Evolutionary conservation across 768 basidiomycete genomes (phyloP).

Genomic region (Psilocybe cubensis): DNA sequence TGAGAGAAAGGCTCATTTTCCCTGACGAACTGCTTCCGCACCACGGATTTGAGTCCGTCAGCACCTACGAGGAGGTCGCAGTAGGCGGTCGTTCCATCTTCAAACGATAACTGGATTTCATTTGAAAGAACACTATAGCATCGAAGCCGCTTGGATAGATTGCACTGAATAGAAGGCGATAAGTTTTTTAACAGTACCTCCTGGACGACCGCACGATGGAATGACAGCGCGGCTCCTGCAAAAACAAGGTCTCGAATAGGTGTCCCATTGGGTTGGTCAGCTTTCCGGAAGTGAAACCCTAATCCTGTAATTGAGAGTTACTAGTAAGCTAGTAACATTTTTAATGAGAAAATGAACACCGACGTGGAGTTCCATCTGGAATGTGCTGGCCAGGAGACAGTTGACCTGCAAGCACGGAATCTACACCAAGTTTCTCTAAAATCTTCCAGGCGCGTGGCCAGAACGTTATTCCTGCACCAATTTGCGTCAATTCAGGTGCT

Average conservation of each 20-base stretch:
- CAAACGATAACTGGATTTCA: slow-evolving; percentile 37
- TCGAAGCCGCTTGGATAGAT: slow-evolving; percentile 35
- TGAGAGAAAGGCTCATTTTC: slow-evolving; percentile 9
- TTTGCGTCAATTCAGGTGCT: slow-evolving; percentile 34
- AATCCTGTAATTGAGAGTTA: slow-evolving; percentile 14
- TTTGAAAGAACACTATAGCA: slow-evolving; percentile 3
- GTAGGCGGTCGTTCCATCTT: slow-evolving; percentile 45
- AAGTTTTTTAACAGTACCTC: slow-evolving; percentile 44
- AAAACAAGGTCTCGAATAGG: slow-evolving; percentile 29
- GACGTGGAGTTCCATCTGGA: slow-evolving; percentile 19
- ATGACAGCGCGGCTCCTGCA: slow-evolving; percentile 28
- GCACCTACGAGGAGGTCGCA: slow-evolving; percentile 53
- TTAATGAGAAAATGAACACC: not conserved
- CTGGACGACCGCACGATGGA: slow-evolving; percentile 58
- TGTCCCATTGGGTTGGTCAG: slow-evolving; percentile 31
- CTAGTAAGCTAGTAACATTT: not conserved
- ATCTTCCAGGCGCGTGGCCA: slow-evolving; percentile 35
- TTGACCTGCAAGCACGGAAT: slow-evolving; percentile 13
- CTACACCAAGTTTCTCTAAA: slow-evolving; percentile 23
- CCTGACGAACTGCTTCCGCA: slow-evolving; percentile 28
- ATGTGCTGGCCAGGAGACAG: slow-evolving; percentile 18
- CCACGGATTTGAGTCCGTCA: slow-evolving; percentile 40
- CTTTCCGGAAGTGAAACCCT: slow-evolving; percentile 33
- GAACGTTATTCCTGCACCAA: slow-evolving; percentile 42
- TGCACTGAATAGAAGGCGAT: slow-evolving; percentile 32